Conservation (phyloP, 306 rosid genomes). For the Cyclanthera cordifolia region DNA sequence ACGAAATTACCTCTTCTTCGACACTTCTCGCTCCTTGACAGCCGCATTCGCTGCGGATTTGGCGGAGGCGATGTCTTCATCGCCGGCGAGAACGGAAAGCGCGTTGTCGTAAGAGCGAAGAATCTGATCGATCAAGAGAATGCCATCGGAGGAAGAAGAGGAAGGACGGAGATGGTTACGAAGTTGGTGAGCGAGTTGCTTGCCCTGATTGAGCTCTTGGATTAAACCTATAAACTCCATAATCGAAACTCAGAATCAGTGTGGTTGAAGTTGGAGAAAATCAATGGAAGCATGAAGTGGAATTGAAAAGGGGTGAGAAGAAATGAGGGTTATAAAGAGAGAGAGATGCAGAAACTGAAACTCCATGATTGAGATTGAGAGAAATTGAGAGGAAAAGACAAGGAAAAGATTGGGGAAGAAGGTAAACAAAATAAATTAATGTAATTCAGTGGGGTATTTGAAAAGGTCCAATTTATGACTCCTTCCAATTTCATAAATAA, state of each 20-base stretch:
- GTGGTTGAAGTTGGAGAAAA: neutral
- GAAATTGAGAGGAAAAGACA: constrained; percentile 29
- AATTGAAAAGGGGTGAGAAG: neutral
- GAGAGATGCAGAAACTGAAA: neutral
- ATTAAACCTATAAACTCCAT: constrained; percentile 31
- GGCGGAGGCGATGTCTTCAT: constrained; percentile 14
- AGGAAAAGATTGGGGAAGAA: constrained; percentile 12
- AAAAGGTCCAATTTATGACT: neutral
- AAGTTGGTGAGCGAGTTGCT: constrained; percentile 48
- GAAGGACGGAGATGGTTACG: constrained; percentile 20
- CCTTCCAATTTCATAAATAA: neutral
- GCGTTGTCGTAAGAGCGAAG: constrained; percentile 45
- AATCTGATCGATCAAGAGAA: constrained; percentile 37
- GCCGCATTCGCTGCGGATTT: neutral
- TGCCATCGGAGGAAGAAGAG: constrained; percentile 27
- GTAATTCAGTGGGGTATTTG: neutral
- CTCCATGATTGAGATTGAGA: neutral
- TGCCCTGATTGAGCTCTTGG: constrained; percentile 48
- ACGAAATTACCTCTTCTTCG: neutral
- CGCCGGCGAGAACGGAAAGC: constrained; percentile 26
- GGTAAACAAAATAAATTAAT: too few species aligned
- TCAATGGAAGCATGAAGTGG: too few species aligned
- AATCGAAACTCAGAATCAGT: neutral
- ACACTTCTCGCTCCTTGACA: neutral
- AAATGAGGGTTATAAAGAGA: constrained; percentile 16